These are phyloP conservation scores for Bremia lactucae DNA, from an alignment of 352 stramenopile genomes.

Conservation along the genomic window DNA sequence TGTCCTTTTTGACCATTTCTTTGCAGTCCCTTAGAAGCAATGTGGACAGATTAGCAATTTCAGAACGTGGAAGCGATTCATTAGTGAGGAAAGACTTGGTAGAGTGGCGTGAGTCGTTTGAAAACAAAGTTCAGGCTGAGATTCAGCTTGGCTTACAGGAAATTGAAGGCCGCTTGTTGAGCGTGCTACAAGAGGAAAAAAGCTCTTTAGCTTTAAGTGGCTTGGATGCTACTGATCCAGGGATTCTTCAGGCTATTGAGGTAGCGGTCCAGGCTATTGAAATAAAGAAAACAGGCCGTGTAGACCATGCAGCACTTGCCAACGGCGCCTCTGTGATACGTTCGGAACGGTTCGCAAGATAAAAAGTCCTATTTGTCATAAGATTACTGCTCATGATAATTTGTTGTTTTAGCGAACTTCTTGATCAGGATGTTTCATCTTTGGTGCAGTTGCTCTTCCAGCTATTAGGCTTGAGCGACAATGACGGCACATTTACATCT, in stretches of 20 bases:
- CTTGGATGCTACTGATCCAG: constrained; percentile 43
- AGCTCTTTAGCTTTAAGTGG: constrained; percentile 32
- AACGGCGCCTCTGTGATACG: constrained; percentile 57
- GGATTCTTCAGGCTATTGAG: constrained; percentile 28
- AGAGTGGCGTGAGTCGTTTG: constrained; percentile 22
- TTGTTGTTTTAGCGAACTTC: constrained; percentile 37
- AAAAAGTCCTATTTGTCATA: not conserved
- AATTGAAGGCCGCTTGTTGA: constrained; percentile 52
- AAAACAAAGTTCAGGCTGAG: constrained; percentile 31
- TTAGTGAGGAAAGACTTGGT: constrained; percentile 20
- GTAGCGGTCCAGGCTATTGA: constrained; percentile 47
- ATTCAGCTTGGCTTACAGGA: constrained; percentile 40
- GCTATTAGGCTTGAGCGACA: constrained; percentile 19
- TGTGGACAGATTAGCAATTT: constrained; percentile 8
- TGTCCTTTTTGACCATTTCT: not conserved
- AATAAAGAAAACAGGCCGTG: constrained; percentile 40
- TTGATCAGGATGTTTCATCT: constrained; percentile 25
- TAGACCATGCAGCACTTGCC: constrained; percentile 54
- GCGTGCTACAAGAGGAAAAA: constrained; percentile 49
- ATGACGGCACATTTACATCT: constrained; percentile 45
- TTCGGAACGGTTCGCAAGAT: constrained; percentile 30
- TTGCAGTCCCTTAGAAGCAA: constrained; percentile 17
- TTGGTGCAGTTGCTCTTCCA: constrained; percentile 21
- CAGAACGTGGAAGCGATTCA: constrained; percentile 9
- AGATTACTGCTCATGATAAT: not conserved